A percentile compares a stretch with the other conserved stretches of the same genome.
Conservation (phyloP, 495 filamentous ascomycete species). For the Talaromyces proteolyticus region DNA sequence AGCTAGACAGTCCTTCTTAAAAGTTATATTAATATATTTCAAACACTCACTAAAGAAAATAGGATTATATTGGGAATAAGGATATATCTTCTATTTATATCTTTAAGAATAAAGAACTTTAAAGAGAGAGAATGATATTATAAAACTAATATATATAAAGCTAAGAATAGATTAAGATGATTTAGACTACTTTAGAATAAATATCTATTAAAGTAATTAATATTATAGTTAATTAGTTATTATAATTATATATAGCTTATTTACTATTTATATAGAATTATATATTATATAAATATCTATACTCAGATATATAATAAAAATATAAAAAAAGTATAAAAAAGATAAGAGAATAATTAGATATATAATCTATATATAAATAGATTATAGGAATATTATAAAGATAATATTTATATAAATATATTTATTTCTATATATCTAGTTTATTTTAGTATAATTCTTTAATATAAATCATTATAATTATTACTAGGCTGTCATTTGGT, state of each 20-base stretch:
- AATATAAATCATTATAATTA: not conserved
- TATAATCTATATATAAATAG: not conserved
- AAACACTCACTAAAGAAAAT: not conserved
- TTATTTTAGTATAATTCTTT: not conserved
- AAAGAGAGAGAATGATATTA: not conserved
- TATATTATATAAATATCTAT: not conserved
- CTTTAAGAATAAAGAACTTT: not conserved
- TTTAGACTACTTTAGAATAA: not conserved
- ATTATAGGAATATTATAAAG: not conserved
- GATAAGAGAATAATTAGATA: not conserved
- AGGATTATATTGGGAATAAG: not conserved
- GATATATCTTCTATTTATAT: not conserved
- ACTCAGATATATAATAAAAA: not conserved
- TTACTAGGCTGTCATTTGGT: too few species aligned
- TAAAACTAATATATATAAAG: not conserved
- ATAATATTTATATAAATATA: not conserved
- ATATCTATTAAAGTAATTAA: not conserved
- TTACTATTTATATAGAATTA: not conserved
- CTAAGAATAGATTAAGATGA: not conserved
- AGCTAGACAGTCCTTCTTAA: not conserved
- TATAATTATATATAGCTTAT: not conserved
- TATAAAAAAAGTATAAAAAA: not conserved
- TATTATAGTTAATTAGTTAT: not conserved
- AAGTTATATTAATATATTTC: not conserved
- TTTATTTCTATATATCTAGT: not conserved